These are phyloP conservation scores for Coemansia sp. DNA, from an alignment of 192 early-diverging fungal species.

Conservation along the genomic window DNA sequence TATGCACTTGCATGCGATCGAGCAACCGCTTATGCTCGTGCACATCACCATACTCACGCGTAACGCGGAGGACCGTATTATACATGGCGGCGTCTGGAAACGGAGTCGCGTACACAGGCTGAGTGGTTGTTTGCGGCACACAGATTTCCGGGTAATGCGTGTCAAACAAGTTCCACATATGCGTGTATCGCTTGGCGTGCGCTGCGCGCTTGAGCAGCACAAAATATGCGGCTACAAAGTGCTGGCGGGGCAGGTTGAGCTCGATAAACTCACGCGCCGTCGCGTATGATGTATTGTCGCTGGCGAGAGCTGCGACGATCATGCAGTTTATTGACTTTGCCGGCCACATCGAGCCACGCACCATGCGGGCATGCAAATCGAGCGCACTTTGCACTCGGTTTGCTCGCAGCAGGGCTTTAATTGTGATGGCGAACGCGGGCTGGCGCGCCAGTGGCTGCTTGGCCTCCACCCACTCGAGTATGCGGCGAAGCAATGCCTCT, in stretches of 20 bases:
- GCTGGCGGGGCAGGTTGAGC: constrained; percentile 23
- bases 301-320: constrained; percentile 15
- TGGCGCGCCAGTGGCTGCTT: constrained; percentile 19
- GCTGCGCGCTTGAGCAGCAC: constrained; percentile 20
- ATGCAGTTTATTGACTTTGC: constrained; percentile 43
- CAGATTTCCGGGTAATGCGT: constrained; percentile 22
- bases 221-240: constrained; percentile 18
- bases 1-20: constrained; percentile 24
- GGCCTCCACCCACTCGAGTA: constrained; percentile 21
- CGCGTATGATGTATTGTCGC: not conserved
- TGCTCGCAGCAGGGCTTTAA: constrained; percentile 20
- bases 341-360: constrained; percentile 20
- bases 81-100: constrained; percentile 43
- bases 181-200: constrained; percentile 11
- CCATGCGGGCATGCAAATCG: constrained; percentile 29
- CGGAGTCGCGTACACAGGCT: not conserved
- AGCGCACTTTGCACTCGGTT: constrained; percentile 19
- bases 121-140: not conserved
- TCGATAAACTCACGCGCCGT: constrained; percentile 15
- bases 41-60: constrained; percentile 14
- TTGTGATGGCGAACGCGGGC: constrained; percentile 13
- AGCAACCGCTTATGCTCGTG: constrained; percentile 27
- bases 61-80: constrained; percentile 12
- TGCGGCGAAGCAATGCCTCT: not conserved
- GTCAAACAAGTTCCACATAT: constrained; percentile 24